Evolutionary conservation across 73 alveolate species (phyloP).

Genomic region (Breviolum minutum): DNA sequence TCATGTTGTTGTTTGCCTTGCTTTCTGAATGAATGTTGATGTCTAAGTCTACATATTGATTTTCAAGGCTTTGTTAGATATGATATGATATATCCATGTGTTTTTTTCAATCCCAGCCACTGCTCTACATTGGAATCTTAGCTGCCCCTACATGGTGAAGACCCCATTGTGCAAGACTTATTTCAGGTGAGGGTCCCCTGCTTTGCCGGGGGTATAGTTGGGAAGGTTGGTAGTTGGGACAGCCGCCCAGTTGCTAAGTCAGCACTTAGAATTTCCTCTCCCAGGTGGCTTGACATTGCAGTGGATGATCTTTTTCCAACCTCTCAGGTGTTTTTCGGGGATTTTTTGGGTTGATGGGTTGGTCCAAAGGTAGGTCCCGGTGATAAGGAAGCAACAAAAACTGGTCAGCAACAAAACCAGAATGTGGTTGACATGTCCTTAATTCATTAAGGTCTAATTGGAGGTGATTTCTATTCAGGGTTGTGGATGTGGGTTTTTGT

Average conservation of each 20-base stretch:
- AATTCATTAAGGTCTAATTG: too few relatives aligned
- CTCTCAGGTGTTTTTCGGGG: slow-evolving; percentile 21
- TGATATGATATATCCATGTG: too few relatives aligned
- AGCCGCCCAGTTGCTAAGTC: not conserved
- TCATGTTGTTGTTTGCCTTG: too few relatives aligned
- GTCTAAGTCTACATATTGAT: too few relatives aligned
- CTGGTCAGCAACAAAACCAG: not conserved
- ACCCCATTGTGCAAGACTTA: not conserved
- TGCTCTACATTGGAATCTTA: not conserved
- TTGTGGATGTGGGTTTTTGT: not conserved
- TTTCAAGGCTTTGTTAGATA: too few relatives aligned
- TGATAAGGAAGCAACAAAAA: too few relatives aligned
- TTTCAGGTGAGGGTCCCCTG: too few relatives aligned
- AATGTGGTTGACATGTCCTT: not conserved
- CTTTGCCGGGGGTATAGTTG: too few relatives aligned
- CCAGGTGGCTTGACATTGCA: slow-evolving; percentile 72
- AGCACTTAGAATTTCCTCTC: not conserved
- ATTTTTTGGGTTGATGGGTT: not conserved
- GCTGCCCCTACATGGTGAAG: not conserved
- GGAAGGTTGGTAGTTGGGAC: too few relatives aligned
- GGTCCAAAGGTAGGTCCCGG: not conserved
- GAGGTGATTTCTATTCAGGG: not conserved
- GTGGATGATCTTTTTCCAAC: slow-evolving; percentile 85
- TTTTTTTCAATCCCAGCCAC: too few relatives aligned
- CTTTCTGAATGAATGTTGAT: too few relatives aligned